Conservation (phyloP, 768 basidiomycete genomes). For the Rhizopogon vesiculosus region DNA sequence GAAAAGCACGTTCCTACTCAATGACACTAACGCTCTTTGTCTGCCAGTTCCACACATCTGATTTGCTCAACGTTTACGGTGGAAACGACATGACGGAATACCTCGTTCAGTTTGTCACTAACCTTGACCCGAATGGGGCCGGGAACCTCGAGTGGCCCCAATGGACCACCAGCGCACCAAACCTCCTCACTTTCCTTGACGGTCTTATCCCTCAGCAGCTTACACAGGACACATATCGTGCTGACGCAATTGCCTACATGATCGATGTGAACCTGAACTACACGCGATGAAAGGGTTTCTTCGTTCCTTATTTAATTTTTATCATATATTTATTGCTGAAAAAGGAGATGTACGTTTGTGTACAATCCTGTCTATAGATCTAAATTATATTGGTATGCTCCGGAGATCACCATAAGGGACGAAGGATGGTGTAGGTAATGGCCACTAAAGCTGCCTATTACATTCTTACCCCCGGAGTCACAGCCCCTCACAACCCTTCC, state of each 20-base stretch:
- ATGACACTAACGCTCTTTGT: neutral
- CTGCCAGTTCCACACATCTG: constrained; percentile 1
- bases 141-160: constrained; percentile 16
- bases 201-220: constrained; percentile 8
- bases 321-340: no score
- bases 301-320: neutral
- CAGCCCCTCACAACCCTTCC: no score
- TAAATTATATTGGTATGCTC: no score
- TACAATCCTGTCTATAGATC: no score
- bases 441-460: no score
- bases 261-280: constrained; percentile 4
- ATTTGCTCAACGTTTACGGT: constrained; percentile 1
- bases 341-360: no score
- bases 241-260: constrained; percentile 9
- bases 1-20: neutral
- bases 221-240: constrained; percentile 17
- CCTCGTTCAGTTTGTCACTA: constrained; percentile 21
- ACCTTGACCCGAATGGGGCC: constrained; percentile 18
- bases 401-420: no score
- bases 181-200: constrained; percentile 18
- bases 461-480: no score
- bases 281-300: constrained; percentile 2
- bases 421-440: no score
- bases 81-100: constrained; percentile 5
- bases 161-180: constrained; percentile 10